Evolutionary conservation across 192 early-diverging fungal genomes (phyloP), one percentile per base, ranked within the genome.

Genomic region (Backusella morwellensis): DNA sequence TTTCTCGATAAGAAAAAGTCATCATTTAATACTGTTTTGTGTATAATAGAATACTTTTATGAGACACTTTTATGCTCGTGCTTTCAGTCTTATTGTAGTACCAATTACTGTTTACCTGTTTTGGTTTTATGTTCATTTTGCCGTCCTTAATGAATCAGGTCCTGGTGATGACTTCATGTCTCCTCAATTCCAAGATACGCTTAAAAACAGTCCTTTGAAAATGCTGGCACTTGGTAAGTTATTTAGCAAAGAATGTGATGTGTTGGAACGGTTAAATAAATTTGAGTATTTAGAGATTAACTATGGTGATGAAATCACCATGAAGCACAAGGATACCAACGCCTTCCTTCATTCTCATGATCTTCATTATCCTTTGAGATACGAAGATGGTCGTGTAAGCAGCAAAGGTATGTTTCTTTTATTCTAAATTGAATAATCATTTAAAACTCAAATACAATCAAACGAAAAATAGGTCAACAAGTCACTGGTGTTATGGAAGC

Each of bases 61-160:
- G 74, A 85, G 88, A 34, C 97, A 99, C 80, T 99, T 98, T 83
- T 82, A 85, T 56, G 94, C 96, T 23, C 92, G 97, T 23, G 92
- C 92, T n/a, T 73, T 96, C 36, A 92, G 90, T 73, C 85, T 99
- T 29, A 97, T 99, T 63, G 36, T 94, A 47, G 77, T 98, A 12
- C 97, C 97, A 40, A 73, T 93, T 38, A 21, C 79, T 17, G 76
- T 97, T 17, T 99, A 99, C 76, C 82, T 95, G n/a, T 88, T 89
- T n/a, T 96, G 93, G 87, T 99, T 99, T 82, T 95, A 92, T 81
- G 81, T 99, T 36, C 97, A 99, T 82, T 99, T 99, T 88, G 88
- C 86, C 8, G 82, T 97, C 29, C 84, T 99, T 70, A 90, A 86
- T 21, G 88, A 88, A 73, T 87, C 87, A 75, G 97, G 97, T 6